Conservation (phyloP, 805 yeast genomes). For the Candida arabinofermentans region DNA sequence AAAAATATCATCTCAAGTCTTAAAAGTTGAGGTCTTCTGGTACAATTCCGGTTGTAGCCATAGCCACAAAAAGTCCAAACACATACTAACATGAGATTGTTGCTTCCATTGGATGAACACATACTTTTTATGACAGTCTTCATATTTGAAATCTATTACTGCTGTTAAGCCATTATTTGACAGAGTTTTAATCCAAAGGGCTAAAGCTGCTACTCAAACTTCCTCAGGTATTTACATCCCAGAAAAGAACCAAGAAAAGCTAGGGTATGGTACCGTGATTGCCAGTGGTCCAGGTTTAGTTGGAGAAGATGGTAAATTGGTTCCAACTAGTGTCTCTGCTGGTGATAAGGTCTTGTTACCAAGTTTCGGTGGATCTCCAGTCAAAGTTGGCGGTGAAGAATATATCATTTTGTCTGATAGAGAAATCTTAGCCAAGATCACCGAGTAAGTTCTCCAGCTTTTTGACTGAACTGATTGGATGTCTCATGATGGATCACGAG, state of each 20-base stretch:
- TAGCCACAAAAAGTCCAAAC: too few relatives aligned
- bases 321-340: slow-evolving; percentile 69
- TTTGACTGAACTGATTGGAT: too few relatives aligned
- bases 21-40: too few relatives aligned
- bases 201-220: slow-evolving; percentile 87
- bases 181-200: slow-evolving; percentile 93
- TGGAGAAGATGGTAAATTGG: slow-evolving; percentile 67
- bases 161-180: slow-evolving; percentile 87
- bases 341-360: slow-evolving; percentile 97
- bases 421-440: slow-evolving; percentile 92
- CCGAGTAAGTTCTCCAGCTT: slow-evolving; percentile 37
- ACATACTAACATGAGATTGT: too few relatives aligned
- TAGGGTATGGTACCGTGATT: slow-evolving; percentile 85
- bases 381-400: slow-evolving; percentile 71
- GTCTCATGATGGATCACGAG: not conserved
- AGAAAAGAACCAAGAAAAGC: slow-evolving; percentile 92
- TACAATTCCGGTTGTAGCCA: too few relatives aligned
- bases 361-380: slow-evolving; percentile 85
- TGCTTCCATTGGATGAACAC: too few relatives aligned
- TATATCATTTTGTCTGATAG: slow-evolving; percentile 73
- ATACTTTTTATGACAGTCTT: slow-evolving; percentile 1
- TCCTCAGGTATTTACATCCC: slow-evolving; percentile 93
- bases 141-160: slow-evolving; percentile 1
- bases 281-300: slow-evolving; percentile 94
- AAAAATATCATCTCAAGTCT: too few relatives aligned